A percentile compares a stretch with the other conserved stretches of the same genome.
These are phyloP conservation scores for Boletus subluridellus DNA, from an alignment of 1,284 basidiomycete species.

Conservation along the genomic window DNA sequence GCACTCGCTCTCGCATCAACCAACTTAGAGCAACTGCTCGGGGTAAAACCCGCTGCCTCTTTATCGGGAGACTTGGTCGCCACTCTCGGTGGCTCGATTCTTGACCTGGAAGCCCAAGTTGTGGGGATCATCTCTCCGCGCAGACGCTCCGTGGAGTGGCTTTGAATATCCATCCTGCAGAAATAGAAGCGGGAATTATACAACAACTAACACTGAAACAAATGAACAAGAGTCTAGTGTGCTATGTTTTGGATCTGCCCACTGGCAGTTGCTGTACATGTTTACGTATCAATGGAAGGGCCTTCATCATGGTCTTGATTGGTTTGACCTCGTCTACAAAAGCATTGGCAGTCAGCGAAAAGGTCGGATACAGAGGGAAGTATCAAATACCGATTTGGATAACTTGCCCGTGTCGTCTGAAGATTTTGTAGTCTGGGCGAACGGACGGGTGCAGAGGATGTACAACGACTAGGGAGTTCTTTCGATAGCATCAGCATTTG, in stretches of 20 bases:
- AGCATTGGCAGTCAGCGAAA: conserved; percentile 2
- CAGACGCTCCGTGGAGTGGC: conserved; percentile 30
- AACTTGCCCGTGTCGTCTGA: conserved; percentile 61
- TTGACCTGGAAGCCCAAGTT: conserved; percentile 45
- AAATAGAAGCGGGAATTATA: conserved; percentile 9
- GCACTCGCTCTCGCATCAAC: conserved; percentile 32
- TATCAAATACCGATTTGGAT: conserved; percentile 48
- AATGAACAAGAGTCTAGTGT: neutral
- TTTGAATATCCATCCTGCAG: conserved; percentile 18
- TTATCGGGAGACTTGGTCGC: conserved; percentile 47
- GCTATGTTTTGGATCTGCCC: conserved; percentile 12
- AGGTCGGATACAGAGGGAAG: neutral
- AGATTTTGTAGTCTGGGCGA: conserved; percentile 46
- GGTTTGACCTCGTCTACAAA: conserved; percentile 56
- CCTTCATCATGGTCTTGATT: conserved; percentile 57
- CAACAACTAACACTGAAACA: conserved; percentile 7
- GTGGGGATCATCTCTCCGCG: conserved; percentile 46
- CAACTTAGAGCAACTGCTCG: conserved; percentile 55
- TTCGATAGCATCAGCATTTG: conserved; percentile 1
- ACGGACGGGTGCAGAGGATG: conserved; percentile 56
- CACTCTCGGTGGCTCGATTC: conserved; percentile 41
- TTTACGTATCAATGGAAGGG: conserved; percentile 57
- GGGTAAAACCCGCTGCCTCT: conserved; percentile 34
- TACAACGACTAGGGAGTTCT: conserved; percentile 67
- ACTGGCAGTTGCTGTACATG: conserved; percentile 41